These are phyloP conservation scores for Dendrostoma leiphaemia DNA, from an alignment of 2,329 filamentous ascomycete species.

Conservation along the genomic window DNA sequence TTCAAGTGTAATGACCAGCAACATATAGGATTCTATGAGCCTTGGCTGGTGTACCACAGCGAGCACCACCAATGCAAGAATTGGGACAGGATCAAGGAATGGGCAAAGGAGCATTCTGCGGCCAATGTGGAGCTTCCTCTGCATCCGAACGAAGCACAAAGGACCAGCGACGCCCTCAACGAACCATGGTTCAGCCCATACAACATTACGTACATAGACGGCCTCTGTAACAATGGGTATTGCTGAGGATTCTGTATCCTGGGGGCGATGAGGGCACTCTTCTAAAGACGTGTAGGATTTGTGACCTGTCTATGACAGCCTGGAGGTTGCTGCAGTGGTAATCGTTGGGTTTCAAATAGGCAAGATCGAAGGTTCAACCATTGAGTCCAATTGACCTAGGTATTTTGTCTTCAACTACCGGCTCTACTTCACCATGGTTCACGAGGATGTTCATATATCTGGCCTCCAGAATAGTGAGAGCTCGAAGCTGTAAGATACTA, in stretches of 20 bases:
- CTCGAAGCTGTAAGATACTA: too few relatives aligned
- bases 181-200: constrained; percentile 1
- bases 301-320: too few relatives aligned
- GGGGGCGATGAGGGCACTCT: too few relatives aligned
- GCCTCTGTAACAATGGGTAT: neutral
- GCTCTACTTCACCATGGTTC: too few relatives aligned
- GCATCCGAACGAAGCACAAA: neutral
- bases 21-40: neutral
- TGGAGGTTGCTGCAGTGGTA: too few relatives aligned
- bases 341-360: too few relatives aligned
- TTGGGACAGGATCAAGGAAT: constrained; percentile 4
- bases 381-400: too few relatives aligned
- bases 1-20: neutral
- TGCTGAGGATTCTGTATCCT: neutral
- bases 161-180: neutral
- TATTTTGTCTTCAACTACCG: too few relatives aligned
- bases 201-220: neutral
- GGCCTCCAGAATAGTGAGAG: too few relatives aligned
- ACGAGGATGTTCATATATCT: too few relatives aligned
- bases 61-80: constrained; percentile 2
- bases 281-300: too few relatives aligned
- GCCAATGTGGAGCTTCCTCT: neutral
- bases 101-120: constrained; percentile 1
- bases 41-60: constrained; percentile 3
- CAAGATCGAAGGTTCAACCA: too few relatives aligned